Evolutionary conservation across 1,284 basidiomycete species (phyloP).

Genomic region (Kalmanozyma brasiliensis): DNA sequence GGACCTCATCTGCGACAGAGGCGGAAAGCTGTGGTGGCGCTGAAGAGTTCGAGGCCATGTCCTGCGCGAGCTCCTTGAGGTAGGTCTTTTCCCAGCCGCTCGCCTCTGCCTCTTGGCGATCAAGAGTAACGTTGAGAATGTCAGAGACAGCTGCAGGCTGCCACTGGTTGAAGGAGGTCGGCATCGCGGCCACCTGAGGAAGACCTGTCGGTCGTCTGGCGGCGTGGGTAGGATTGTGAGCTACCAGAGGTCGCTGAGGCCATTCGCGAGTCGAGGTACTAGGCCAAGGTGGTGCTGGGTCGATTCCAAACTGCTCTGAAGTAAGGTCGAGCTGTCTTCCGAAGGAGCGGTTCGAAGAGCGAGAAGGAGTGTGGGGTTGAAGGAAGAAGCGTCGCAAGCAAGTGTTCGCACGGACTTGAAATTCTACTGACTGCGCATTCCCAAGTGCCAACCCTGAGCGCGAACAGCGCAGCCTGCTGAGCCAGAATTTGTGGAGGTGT

Average conservation of each 20-base stretch:
- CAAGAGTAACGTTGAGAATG: constrained; percentile 82
- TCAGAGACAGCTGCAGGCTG: constrained; percentile 76
- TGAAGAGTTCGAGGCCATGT: constrained; percentile 77
- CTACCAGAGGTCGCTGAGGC: too few species aligned
- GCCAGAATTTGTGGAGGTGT: too few species aligned
- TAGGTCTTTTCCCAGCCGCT: constrained; percentile 81
- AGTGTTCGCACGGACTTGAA: constrained; percentile 14
- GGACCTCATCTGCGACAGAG: constrained; percentile 77
- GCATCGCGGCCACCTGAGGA: constrained; percentile 20
- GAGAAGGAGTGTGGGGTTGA: not conserved
- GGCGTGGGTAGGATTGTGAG: too few species aligned
- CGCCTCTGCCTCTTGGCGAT: constrained; percentile 79
- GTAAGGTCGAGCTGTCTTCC: not conserved
- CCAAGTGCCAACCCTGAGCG: too few species aligned
- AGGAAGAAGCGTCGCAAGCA: constrained; percentile 8
- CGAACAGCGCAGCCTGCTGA: too few species aligned
- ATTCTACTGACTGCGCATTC: not conserved
- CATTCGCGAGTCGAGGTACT: too few species aligned
- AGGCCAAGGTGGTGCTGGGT: too few species aligned
- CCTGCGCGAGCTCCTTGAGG: constrained; percentile 80
- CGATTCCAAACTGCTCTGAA: too few species aligned
- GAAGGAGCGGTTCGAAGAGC: not conserved
- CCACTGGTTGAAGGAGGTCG: constrained; percentile 72
- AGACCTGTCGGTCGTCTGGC: not conserved
- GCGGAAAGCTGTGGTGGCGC: constrained; percentile 37